Conservation (phyloP, 1,284 basidiomycete genomes). For the Xanthoconium separans region DNA sequence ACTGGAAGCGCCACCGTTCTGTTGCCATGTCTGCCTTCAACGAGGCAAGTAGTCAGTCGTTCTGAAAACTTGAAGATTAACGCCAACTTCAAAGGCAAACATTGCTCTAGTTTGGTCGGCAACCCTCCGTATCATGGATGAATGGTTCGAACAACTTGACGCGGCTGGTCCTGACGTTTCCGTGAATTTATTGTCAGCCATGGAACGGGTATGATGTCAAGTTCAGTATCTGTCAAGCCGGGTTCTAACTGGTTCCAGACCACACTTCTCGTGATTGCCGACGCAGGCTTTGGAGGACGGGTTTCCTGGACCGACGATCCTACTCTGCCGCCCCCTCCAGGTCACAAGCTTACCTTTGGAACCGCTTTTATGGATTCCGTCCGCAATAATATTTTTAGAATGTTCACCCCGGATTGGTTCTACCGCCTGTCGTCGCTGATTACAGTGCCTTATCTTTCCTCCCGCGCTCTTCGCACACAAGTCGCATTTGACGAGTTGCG, state of each 20-base stretch:
- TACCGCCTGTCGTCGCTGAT: constrained; percentile 29
- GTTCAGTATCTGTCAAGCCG: not conserved
- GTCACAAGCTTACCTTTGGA: constrained; percentile 35
- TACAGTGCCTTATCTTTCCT: constrained; percentile 37
- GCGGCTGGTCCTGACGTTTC: constrained; percentile 11
- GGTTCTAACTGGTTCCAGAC: constrained; percentile 22
- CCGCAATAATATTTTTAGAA: constrained; percentile 32
- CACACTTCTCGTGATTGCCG: constrained; percentile 41
- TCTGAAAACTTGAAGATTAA: not conserved
- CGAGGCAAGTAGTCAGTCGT: constrained; percentile 14
- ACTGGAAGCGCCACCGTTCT: constrained; percentile 29
- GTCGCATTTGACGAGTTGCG: constrained; percentile 37
- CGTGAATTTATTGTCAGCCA: constrained; percentile 33
- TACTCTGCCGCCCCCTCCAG: constrained; percentile 27
- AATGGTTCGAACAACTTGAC: constrained; percentile 45
- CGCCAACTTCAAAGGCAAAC: constrained; percentile 30
- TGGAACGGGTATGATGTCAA: constrained; percentile 26
- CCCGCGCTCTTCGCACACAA: constrained; percentile 24
- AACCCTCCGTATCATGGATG: constrained; percentile 38
- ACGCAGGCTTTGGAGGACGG: constrained; percentile 43
- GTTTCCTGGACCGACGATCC: constrained; percentile 35
- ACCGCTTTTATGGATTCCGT: constrained; percentile 34
- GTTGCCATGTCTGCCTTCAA: constrained; percentile 30
- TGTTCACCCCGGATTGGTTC: constrained; percentile 35
- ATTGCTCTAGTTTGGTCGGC: constrained; percentile 46